phyloP scores from a whole-genome alignment of 495 filamentous ascomycete species.

The Daldinia decipiens region DNA sequence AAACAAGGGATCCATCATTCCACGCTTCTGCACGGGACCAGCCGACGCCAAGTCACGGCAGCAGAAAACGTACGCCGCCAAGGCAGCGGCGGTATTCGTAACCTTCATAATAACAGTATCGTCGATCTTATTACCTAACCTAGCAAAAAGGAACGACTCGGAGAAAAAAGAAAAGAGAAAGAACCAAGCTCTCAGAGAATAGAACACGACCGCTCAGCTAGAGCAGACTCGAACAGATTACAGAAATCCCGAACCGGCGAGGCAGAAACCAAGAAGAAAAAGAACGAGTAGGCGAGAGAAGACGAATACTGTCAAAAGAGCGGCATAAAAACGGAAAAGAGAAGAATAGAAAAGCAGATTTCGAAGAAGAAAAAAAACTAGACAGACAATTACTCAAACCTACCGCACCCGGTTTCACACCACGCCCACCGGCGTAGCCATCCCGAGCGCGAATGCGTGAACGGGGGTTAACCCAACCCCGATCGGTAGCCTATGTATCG shows the following conservation, averaged over 20 bases:
- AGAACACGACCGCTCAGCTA: conserved; percentile 14
- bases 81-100: conserved; percentile 32
- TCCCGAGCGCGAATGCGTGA: conserved; percentile 26
- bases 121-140: neutral
- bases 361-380: neutral
- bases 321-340: conserved; percentile 11
- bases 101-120: conserved; percentile 27
- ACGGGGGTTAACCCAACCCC: neutral
- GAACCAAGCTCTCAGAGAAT: neutral
- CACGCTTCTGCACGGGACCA: conserved; percentile 40
- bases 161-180: conserved; percentile 14
- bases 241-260: conserved; percentile 41
- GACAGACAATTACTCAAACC: conserved; percentile 1
- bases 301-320: conserved; percentile 32
- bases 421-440: conserved; percentile 1
- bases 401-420: neutral
- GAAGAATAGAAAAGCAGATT: conserved; percentile 11
- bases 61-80: conserved; percentile 36
- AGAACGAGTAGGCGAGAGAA: conserved; percentile 6
- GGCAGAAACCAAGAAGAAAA: conserved; percentile 4
- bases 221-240: conserved; percentile 16
- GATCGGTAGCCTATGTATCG: neutral
- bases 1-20: conserved; percentile 26
- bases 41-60: conserved; percentile 27
- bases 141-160: neutral